Evolutionary conservation across 306 rosid genomes (phyloP), one percentile per base, ranked within the genome.

Genomic region (Lathyrus tuberosus): DNA sequence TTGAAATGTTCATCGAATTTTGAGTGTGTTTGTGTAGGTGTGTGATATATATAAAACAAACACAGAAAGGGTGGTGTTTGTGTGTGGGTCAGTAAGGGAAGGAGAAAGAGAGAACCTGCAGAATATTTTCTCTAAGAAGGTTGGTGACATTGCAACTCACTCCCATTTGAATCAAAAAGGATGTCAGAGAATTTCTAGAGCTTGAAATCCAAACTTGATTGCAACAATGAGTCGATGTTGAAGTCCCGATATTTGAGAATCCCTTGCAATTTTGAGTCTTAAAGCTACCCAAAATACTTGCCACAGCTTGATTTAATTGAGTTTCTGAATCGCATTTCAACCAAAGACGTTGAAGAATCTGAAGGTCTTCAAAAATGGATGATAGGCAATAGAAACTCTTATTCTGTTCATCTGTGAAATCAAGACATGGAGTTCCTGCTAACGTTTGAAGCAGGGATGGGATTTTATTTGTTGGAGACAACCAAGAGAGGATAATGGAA

Each of bases 131-230:
- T 56, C 40, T 56, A 11, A 26, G 38, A 57, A 57, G 14, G 10
- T 57, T 28, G 40, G 62, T 6, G 62, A 57, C 17, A 24, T 13
- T 4, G 18, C 62, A 57, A 10, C 38, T 13, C 62, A 56, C 5
- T 56, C 62, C 62, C 37, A 56, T 56, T 57, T 57, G 18, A 57
- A 57, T 26, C 40, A 57, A 38, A 48, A 76, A 54, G 24, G 62
- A 52, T 26, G 22, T 43, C 17, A 11, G 41, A 4, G 54, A 28
- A 3, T 0, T 42, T 4, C 43, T 43, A 10, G 57, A 15, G 13
- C 43, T 24, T 15, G 14, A 42, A 28, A 26, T 28, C 2, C 12
- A 11, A 15, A 49, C 38, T 40, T 76, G 64, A 48, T 15, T 8
- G 6, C 6, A 5, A 10, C n/a, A 0, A 47, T 47, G 38, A 17